Conservation (phyloP, 2,329 filamentous ascomycete species). For the Cladosporium oxysporum region DNA sequence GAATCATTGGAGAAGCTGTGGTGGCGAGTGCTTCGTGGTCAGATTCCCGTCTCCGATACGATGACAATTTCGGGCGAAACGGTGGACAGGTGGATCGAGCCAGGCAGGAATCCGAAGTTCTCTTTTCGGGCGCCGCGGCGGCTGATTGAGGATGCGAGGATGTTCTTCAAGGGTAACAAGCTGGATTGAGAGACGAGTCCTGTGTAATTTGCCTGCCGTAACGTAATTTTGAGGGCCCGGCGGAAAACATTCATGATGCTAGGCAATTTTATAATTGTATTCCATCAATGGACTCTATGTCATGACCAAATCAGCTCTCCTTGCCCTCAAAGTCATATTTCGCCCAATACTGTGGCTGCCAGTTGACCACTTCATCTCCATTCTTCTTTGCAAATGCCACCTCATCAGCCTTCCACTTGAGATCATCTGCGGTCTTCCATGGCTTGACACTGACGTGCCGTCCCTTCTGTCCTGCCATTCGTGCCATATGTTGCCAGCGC, state of each 20-base stretch:
- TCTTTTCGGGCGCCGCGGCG: constrained; percentile 41
- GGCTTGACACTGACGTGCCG: constrained; percentile 13
- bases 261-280: not conserved
- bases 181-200: not conserved
- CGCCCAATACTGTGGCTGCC: constrained; percentile 14
- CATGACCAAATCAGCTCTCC: constrained; percentile 3
- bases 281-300: not conserved
- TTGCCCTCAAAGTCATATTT: constrained; percentile 3
- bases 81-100: constrained; percentile 41
- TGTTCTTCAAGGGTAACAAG: constrained; percentile 27
- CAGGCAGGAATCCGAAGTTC: constrained; percentile 35
- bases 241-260: not conserved
- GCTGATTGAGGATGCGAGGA: constrained; percentile 35
- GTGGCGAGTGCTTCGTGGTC: constrained; percentile 35
- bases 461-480: constrained; percentile 14
- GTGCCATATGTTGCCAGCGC: constrained; percentile 14
- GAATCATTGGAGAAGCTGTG: constrained; percentile 39
- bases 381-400: constrained; percentile 7
- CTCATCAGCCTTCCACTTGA: constrained; percentile 8
- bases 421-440: constrained; percentile 1
- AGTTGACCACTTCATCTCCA: constrained; percentile 4
- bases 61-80: constrained; percentile 36
- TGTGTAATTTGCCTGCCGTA: not conserved
- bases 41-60: constrained; percentile 38
- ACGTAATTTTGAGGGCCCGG: not conserved